These are phyloP conservation scores for Sugiyamaella castrensis DNA, from an alignment of 1,139 yeast genomes.

Conservation along the genomic window DNA sequence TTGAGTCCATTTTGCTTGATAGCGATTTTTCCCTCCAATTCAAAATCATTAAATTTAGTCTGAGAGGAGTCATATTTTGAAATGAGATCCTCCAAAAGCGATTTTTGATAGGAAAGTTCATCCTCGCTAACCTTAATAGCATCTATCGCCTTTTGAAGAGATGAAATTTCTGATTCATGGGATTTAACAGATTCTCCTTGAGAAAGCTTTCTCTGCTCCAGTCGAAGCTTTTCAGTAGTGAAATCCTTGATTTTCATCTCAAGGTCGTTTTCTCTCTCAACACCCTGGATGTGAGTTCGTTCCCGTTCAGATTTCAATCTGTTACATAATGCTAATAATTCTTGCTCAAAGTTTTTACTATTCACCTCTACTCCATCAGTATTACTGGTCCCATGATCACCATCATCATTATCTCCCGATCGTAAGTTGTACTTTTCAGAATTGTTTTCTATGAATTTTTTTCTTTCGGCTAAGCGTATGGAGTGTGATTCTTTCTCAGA, in stretches of 20 bases:
- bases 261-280: constrained; percentile 26
- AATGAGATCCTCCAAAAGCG: constrained; percentile 39
- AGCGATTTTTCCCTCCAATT: constrained; percentile 31
- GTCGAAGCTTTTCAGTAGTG: constrained; percentile 42
- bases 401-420: neutral
- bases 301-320: constrained; percentile 22
- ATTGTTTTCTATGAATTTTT: constrained; percentile 28
- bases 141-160: constrained; percentile 41
- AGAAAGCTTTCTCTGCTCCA: constrained; percentile 44
- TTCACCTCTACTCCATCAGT: no score
- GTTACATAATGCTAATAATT: constrained; percentile 15
- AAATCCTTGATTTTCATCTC: constrained; percentile 31
- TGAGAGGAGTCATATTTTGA: constrained; percentile 32
- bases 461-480: constrained; percentile 1
- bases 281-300: constrained; percentile 15
- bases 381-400: constrained; percentile 8
- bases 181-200: constrained; percentile 39
- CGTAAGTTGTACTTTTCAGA: constrained; percentile 11
- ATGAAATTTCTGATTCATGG: constrained; percentile 36
- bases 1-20: constrained; percentile 42
- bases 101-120: constrained; percentile 40
- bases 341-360: constrained; percentile 12
- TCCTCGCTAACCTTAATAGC: constrained; percentile 44
- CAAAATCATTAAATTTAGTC: constrained; percentile 13
- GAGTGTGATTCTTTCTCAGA: constrained; percentile 46